Conservation (phyloP, 805 yeast genomes). For the Sungouiozyma ichnusensis region DNA sequence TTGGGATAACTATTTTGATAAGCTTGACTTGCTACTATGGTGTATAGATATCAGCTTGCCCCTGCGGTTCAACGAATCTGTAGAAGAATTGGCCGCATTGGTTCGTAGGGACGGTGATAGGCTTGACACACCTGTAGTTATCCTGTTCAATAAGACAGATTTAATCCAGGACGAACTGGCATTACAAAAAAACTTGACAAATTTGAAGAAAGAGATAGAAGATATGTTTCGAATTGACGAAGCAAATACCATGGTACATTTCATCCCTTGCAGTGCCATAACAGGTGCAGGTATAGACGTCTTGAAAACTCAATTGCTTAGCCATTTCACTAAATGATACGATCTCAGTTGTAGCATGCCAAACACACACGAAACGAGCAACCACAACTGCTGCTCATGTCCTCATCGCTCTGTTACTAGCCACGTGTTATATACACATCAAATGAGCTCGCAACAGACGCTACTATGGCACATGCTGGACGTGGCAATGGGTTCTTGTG, state of each 20-base stretch:
- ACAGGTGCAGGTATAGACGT: constrained; percentile 14
- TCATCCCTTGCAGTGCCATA: constrained; percentile 15
- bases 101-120: constrained; percentile 53
- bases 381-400: neutral
- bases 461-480: too few relatives aligned
- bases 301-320: constrained; percentile 3
- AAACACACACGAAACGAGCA: neutral
- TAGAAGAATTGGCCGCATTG: constrained; percentile 50
- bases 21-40: constrained; percentile 72
- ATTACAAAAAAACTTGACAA: neutral
- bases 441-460: too few relatives aligned
- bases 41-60: constrained; percentile 60
- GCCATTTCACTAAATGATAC: neutral
- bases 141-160: constrained; percentile 71
- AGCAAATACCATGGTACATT: neutral
- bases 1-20: constrained; percentile 90
- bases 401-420: too few relatives aligned
- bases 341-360: neutral
- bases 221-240: neutral
- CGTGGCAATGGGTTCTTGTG: too few relatives aligned
- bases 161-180: constrained; percentile 26
- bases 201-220: neutral
- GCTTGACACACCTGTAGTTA: constrained; percentile 39
- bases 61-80: constrained; percentile 55
- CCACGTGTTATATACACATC: too few relatives aligned